Percentiles rank a stretch among this genome's conserved stretches.
These are phyloP conservation scores for Coprinopsis sp. DNA, from an alignment of 768 basidiomycete genomes.

Conservation along the genomic window DNA sequence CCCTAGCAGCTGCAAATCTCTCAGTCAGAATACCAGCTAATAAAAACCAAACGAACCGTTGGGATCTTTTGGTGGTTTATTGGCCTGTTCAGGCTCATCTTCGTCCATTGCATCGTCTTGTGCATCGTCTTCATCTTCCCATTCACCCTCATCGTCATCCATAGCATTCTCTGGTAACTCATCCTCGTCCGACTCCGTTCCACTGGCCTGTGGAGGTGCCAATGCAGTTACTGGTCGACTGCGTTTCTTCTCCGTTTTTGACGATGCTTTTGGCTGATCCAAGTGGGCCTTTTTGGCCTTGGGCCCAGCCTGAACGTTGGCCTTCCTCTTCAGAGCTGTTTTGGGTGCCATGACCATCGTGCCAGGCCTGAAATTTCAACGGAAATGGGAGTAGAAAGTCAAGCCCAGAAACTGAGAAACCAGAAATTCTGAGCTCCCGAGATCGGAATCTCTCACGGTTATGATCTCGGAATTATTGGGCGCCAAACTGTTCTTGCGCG, in stretches of 20 bases:
- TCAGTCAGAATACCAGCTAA: constrained; percentile 1
- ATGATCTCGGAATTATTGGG: too few species aligned
- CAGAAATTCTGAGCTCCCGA: neutral
- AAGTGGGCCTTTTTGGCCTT: constrained; percentile 48
- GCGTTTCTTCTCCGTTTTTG: constrained; percentile 49
- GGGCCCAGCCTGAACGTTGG: constrained; percentile 40
- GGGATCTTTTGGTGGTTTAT: constrained; percentile 42
- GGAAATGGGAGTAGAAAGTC: neutral
- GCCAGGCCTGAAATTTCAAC: neutral
- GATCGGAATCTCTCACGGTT: neutral
- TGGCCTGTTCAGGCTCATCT: constrained; percentile 28
- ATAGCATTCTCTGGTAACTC: constrained; percentile 20
- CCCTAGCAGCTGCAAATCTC: constrained; percentile 45
- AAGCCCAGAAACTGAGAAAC: neutral
- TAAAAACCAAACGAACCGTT: constrained; percentile 38
- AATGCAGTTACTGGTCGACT: constrained; percentile 52
- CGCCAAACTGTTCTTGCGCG: too few species aligned
- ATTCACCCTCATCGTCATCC: constrained; percentile 26
- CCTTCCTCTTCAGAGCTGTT: constrained; percentile 45
- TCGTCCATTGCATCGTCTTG: constrained; percentile 13
- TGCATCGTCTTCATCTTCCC: constrained; percentile 32
- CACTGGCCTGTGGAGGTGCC: constrained; percentile 12
- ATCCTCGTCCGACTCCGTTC: constrained; percentile 30
- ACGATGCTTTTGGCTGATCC: constrained; percentile 32
- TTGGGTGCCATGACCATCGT: constrained; percentile 37